phyloP scores from a whole-genome alignment of 1,284 basidiomycete species.

The Ganoderma leucocontextum region DNA sequence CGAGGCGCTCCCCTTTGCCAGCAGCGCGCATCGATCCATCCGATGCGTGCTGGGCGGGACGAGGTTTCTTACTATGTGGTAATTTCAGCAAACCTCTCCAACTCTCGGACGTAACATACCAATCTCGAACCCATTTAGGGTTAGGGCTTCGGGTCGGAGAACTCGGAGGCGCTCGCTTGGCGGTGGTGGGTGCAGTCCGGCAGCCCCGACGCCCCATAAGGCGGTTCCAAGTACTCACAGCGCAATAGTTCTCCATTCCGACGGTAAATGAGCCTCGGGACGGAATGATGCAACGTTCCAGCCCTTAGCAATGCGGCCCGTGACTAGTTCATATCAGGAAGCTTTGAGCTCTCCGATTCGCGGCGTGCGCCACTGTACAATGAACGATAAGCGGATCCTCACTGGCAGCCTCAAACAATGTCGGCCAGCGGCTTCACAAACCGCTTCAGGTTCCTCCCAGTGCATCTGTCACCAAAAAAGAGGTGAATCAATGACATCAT shows the following conservation, averaged over 20 bases:
- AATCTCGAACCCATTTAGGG: conserved; percentile 24
- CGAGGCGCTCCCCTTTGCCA: conserved; percentile 13
- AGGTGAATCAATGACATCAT: conserved; percentile 10
- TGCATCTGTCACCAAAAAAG: conserved; percentile 16
- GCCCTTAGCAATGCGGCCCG: neutral
- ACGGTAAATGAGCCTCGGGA: conserved; percentile 11
- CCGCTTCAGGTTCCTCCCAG: conserved; percentile 20
- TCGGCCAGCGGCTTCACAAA: conserved; percentile 16
- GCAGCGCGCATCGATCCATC: conserved; percentile 28
- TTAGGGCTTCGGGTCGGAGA: conserved; percentile 24
- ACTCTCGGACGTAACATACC: conserved; percentile 29
- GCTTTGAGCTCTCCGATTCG: conserved; percentile 4
- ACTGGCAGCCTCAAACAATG: conserved; percentile 10
- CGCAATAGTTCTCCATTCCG: conserved; percentile 15
- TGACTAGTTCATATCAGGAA: conserved; percentile 5
- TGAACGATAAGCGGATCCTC: conserved; percentile 3
- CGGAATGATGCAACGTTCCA: conserved; percentile 8
- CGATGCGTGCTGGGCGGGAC: conserved; percentile 25
- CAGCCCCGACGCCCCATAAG: conserved; percentile 24
- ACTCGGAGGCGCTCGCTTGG: conserved; percentile 17
- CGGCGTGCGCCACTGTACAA: neutral
- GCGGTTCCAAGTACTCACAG: conserved; percentile 13
- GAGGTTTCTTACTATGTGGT: conserved; percentile 24
- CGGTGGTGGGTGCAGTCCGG: conserved; percentile 27
- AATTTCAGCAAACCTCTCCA: conserved; percentile 14